phyloP scores from a whole-genome alignment of 2,329 filamentous ascomycete genomes.

The Helicocarpus griseus region DNA sequence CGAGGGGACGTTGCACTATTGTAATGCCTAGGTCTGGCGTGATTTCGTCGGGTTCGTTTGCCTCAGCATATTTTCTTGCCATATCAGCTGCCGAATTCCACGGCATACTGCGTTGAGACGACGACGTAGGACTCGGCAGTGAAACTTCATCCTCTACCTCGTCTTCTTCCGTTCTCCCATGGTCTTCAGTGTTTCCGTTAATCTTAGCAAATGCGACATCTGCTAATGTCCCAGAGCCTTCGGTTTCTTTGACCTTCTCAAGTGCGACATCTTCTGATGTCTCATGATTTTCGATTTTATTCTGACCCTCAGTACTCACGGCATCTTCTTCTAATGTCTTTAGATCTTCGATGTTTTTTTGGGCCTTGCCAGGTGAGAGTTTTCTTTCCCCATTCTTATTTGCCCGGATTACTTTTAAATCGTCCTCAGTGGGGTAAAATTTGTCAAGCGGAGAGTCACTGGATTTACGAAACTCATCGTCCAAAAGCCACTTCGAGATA shows the following conservation, averaged over 20 bases:
- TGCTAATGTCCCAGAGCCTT: no score
- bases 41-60: not conserved
- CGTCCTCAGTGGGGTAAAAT: not conserved
- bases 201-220: not conserved
- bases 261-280: no score
- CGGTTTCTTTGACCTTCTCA: no score
- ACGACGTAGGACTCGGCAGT: slow-evolving; percentile 14
- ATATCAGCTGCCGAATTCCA: slow-evolving; percentile 12
- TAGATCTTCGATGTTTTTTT: not conserved
- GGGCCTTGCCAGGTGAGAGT: not conserved
- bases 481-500: not conserved
- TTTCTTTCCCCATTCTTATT: no score
- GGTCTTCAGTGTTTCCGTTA: not conserved
- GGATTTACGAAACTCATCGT: not conserved
- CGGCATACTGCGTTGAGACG: slow-evolving; percentile 14
- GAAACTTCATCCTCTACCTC: slow-evolving; percentile 5
- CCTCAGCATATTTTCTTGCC: not conserved
- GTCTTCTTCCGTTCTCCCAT: not conserved
- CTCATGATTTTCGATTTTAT: no score
- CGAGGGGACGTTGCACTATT: not conserved
- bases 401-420: no score
- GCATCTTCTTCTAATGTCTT: no score
- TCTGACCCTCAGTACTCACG: no score
- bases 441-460: not conserved
- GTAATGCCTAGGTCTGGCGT: not conserved